phyloP scores from a whole-genome alignment of 768 basidiomycete genomes.

The Lactifluus rugatus region DNA sequence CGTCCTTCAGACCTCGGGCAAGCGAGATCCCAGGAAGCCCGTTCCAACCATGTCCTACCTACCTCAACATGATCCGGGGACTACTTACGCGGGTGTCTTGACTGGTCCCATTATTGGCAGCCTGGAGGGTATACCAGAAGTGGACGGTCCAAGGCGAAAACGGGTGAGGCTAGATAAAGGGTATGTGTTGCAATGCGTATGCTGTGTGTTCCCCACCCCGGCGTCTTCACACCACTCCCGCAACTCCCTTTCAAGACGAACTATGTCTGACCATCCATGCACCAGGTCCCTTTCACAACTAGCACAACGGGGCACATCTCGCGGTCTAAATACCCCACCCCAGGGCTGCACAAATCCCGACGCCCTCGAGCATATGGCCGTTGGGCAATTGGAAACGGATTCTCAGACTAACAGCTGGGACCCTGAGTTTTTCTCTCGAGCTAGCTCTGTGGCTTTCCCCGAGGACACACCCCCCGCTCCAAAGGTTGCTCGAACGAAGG shows the following conservation, averaged over 20 bases:
- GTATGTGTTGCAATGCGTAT: constrained; percentile 36
- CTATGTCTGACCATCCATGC: constrained; percentile 4
- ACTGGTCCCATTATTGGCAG: constrained; percentile 42
- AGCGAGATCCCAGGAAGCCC: constrained; percentile 76
- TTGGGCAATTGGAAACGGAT: constrained; percentile 40
- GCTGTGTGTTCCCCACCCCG: background rate
- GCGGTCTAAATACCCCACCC: constrained; percentile 44
- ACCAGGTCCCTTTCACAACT: constrained; percentile 51
- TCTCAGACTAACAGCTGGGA: constrained; percentile 47
- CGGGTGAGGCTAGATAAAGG: constrained; percentile 64
- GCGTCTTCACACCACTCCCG: background rate
- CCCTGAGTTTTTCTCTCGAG: constrained; percentile 51
- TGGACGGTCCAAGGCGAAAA: constrained; percentile 61
- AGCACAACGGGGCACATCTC: constrained; percentile 64
- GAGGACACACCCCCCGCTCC: constrained; percentile 20
- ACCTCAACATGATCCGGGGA: constrained; percentile 76
- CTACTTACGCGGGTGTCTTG: constrained; percentile 75
- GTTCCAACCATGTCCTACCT: constrained; percentile 64
- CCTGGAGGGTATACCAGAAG: constrained; percentile 38
- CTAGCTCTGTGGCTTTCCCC: constrained; percentile 33
- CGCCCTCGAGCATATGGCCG: constrained; percentile 34
- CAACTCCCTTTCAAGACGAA: background rate
- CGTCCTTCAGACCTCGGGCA: constrained; percentile 53
- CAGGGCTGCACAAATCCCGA: constrained; percentile 33
- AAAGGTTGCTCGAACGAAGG: constrained; percentile 13